Evolutionary conservation across 2,329 filamentous ascomycete genomes (phyloP).

Genomic region (Westerdykella sp.): DNA sequence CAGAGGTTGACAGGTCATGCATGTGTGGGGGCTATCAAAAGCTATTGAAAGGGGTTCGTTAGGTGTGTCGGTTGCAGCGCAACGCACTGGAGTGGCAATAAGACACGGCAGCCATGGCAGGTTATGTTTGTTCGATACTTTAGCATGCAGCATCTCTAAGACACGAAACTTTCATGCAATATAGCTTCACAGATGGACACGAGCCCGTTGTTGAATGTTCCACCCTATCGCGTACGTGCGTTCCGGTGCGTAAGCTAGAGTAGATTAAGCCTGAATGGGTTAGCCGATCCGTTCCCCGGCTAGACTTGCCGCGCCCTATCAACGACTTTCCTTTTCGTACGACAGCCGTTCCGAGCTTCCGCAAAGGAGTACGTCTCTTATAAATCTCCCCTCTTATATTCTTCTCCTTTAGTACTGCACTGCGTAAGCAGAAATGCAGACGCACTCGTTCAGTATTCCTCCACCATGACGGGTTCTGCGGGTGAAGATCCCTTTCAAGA

Average conservation of each 20-base stretch:
- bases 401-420: background rate
- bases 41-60: too few species aligned
- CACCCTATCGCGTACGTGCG: too few species aligned
- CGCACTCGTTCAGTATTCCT: slow-evolving; percentile 2
- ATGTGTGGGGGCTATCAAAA: too few species aligned
- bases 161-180: slow-evolving; percentile 2
- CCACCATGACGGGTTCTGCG: slow-evolving; percentile 19
- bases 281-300: too few species aligned
- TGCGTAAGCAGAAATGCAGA: slow-evolving; percentile 1
- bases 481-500: slow-evolving; percentile 28
- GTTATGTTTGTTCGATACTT: slow-evolving; percentile 4
- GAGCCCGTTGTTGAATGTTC: too few species aligned
- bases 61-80: too few species aligned
- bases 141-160: slow-evolving; percentile 10
- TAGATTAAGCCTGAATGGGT: too few species aligned
- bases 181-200: too few species aligned
- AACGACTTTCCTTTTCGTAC: background rate
- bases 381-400: background rate
- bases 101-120: slow-evolving; percentile 3
- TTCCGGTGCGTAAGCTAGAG: too few species aligned
- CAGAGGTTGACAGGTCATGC: too few species aligned
- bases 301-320: too few species aligned
- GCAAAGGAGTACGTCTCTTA: background rate
- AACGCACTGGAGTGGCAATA: background rate
- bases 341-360: background rate